Evolutionary conservation across 1,284 basidiomycete species (phyloP), one percentile per base, ranked within the genome.

Genomic region (Bondarzewia mesenterica): DNA sequence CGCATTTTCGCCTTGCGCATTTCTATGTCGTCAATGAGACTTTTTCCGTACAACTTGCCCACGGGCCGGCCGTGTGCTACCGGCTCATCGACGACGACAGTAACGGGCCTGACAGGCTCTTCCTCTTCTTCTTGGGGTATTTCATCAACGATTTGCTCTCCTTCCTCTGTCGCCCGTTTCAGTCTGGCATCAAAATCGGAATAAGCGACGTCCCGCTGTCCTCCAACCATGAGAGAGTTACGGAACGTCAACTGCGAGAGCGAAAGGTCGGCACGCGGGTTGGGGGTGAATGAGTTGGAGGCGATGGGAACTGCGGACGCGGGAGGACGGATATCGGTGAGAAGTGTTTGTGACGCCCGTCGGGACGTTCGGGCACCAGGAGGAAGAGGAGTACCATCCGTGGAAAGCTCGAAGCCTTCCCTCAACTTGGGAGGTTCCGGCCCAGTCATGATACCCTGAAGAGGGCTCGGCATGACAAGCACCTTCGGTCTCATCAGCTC

Each of bases 391-490:
- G 80, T 75, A 0, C 77, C 83, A 60, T 88, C 82, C 18, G 73
- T 68, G 6, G 81, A 73, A 20, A 77, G 55, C 54, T 80, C 68
- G 60, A 89, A 87, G 14, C 82, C 83, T 44, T 77, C 77, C 39
- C 59, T 38, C 62, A 65, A 5, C 60, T 51, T 3, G 67, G 57
- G 2, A 63, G 59, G 6, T 64, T 54, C 39, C 46, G 64, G 54
- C 29, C 62, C 54, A n/a, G 66, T 54, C n/a, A 60, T 57, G 10
- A 67, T 60, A 39, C 70, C 66, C 60, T 89, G 88, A 45, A 90
- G 66, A 3, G 88, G 87, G 57, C 85, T 89, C 12, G 87, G 87
- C 87, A 90, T 90, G 50, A 90, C 81, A 42, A 90, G 78, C 22
- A 91, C 73, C 62, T 90, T 91, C 1, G 87, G 87, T 25, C 87